These are phyloP conservation scores for Ophiostoma pallidulum DNA, from an alignment of 2,329 filamentous ascomycete genomes.

Conservation along the genomic window DNA sequence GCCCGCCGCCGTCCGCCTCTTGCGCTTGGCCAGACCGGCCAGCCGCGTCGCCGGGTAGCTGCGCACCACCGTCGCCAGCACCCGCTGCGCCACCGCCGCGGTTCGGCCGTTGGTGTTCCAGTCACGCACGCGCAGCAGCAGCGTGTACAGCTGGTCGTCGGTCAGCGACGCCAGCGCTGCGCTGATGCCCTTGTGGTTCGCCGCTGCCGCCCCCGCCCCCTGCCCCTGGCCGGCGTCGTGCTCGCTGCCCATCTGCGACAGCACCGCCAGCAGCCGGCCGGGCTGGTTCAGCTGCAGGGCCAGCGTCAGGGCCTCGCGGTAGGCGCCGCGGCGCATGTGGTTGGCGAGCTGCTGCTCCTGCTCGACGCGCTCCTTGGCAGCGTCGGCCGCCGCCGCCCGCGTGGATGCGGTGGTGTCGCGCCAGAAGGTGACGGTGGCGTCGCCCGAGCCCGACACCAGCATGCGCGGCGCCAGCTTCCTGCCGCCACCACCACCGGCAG, in stretches of 20 bases:
- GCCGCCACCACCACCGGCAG: neutral
- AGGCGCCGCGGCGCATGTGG: constrained; percentile 78
- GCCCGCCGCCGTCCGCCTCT: too few species aligned
- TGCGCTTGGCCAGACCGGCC: constrained; percentile 49
- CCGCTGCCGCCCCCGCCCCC: too few species aligned
- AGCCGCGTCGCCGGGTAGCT: constrained; percentile 73
- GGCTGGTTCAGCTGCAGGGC: constrained; percentile 93
- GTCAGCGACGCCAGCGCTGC: constrained; percentile 70
- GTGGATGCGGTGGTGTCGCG: constrained; percentile 80
- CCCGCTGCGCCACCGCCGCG: constrained; percentile 72
- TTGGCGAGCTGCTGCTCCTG: constrained; percentile 93
- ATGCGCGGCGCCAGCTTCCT: constrained; percentile 34
- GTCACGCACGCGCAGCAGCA: constrained; percentile 76
- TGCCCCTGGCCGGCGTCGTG: constrained; percentile 37
- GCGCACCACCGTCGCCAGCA: constrained; percentile 69
- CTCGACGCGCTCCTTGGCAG: constrained; percentile 68
- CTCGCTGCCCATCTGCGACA: constrained; percentile 53
- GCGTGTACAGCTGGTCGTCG: constrained; percentile 74
- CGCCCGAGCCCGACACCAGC: constrained; percentile 82
- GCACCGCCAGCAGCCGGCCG: constrained; percentile 71
- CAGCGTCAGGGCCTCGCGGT: constrained; percentile 84
- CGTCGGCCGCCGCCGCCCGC: constrained; percentile 61
- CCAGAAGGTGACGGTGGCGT: constrained; percentile 94
- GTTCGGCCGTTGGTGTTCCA: constrained; percentile 97
- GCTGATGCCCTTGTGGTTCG: constrained; percentile 62